Conservation (phyloP, 805 yeast genomes). For the Dipodascus geniculatus region DNA sequence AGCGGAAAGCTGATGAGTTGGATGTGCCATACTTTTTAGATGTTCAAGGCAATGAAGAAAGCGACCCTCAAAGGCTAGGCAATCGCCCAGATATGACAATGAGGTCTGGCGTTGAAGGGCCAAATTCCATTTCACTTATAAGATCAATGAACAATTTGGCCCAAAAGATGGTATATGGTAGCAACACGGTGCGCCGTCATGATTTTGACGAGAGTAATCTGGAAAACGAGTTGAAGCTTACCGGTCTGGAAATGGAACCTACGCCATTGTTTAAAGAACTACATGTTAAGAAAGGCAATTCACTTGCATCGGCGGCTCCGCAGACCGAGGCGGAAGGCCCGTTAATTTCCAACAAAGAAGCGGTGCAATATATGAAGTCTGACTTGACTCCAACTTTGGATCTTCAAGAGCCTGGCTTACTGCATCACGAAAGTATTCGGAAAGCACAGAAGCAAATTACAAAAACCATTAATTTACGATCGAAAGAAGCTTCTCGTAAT, state of each 20-base stretch:
- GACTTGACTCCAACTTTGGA: neutral
- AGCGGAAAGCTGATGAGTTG: constrained; percentile 14
- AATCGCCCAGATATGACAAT: constrained; percentile 83
- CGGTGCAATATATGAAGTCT: neutral
- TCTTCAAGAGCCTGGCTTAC: neutral
- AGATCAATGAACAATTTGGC: constrained; percentile 83
- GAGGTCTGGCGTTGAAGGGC: constrained; percentile 47
- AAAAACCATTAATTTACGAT: neutral
- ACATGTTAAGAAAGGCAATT: neutral
- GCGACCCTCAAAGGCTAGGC: constrained; percentile 65
- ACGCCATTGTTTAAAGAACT: neutral
- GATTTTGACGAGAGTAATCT: constrained; percentile 13
- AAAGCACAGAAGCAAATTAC: constrained; percentile 1
- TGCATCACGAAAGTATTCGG: neutral
- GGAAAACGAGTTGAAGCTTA: constrained; percentile 17
- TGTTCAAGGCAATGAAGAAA: constrained; percentile 68
- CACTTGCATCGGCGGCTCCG: neutral
- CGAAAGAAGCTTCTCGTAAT: constrained; percentile 1
- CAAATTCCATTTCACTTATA: constrained; percentile 64
- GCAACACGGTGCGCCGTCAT: constrained; percentile 11
- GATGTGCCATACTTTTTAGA: constrained; percentile 62
- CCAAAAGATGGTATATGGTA: constrained; percentile 59
- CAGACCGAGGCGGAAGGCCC: neutral
- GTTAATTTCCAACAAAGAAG: neutral
- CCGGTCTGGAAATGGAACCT: constrained; percentile 17